Evolutionary conservation across 164 flowering plant species (phyloP).

Genomic region (Vitis amurensis): DNA sequence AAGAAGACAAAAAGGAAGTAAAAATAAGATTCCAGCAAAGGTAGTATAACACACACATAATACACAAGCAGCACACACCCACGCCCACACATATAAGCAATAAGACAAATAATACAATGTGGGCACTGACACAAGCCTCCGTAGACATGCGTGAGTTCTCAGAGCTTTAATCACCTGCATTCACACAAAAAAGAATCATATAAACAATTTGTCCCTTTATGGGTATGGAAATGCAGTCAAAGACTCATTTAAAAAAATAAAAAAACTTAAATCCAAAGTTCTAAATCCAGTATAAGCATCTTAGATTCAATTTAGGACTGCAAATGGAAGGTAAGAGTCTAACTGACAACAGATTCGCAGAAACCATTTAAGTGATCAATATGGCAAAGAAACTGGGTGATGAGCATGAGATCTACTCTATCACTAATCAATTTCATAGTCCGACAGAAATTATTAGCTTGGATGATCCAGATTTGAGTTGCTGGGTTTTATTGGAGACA

Average conservation of each 20-base stretch:
- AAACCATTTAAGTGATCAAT: too few species aligned
- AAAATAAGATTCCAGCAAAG: slow-evolving; percentile 8
- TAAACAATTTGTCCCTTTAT: background rate
- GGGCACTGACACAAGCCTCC: slow-evolving; percentile 75
- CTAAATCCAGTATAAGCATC: too few species aligned
- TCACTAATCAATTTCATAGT: too few species aligned
- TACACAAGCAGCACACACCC: too few species aligned
- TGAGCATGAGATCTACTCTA: too few species aligned
- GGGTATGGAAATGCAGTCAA: background rate
- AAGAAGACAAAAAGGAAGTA: slow-evolving; percentile 10
- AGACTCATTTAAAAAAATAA: background rate
- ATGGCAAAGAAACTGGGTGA: too few species aligned
- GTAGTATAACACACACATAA: background rate
- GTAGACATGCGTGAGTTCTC: slow-evolving; percentile 70
- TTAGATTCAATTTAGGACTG: too few species aligned
- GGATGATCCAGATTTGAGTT: too few species aligned
- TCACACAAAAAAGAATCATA: slow-evolving; percentile 8
- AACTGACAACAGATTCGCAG: too few species aligned
- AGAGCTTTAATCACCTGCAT: slow-evolving; percentile 78
- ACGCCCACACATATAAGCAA: background rate
- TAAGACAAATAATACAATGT: background rate
- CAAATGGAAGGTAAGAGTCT: too few species aligned
- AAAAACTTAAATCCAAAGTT: background rate
- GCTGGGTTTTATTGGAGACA: too few species aligned
- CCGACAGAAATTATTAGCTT: too few species aligned